Evolutionary conservation across 495 filamentous ascomycete genomes (phyloP).

Genomic region (Talaromyces thailandensis): DNA sequence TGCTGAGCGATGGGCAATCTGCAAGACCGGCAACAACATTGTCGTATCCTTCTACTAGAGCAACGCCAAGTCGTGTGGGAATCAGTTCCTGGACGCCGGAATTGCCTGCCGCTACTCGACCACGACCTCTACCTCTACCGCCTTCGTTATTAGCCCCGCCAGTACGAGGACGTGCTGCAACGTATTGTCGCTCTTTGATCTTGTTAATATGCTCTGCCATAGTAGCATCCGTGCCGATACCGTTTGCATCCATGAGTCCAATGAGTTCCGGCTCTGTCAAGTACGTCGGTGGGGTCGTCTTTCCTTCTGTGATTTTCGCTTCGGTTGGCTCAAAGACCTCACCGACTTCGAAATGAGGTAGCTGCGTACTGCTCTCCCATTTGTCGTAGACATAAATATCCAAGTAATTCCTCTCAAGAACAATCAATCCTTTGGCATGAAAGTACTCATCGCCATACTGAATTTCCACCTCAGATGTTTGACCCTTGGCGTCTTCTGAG

Average conservation of each 20-base stretch:
- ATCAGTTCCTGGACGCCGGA: constrained; percentile 74
- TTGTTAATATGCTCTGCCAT: constrained; percentile 98
- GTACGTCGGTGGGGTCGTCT: constrained; percentile 75
- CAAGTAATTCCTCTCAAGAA: constrained; percentile 82
- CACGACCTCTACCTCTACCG: constrained; percentile 22
- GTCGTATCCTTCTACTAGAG: constrained; percentile 88
- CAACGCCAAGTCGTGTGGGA: constrained; percentile 81
- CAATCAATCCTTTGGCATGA: constrained; percentile 70
- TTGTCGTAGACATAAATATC: constrained; percentile 95
- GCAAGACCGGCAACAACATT: constrained; percentile 60
- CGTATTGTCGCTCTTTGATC: constrained; percentile 84
- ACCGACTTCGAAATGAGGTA: constrained; percentile 67
- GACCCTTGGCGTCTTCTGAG: constrained; percentile 84
- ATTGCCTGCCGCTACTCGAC: constrained; percentile 23
- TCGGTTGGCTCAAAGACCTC: constrained; percentile 85
- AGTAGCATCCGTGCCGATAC: constrained; percentile 95
- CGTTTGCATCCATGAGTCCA: constrained; percentile 95
- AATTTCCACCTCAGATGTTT: constrained; percentile 75
- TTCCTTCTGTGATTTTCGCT: constrained; percentile 78
- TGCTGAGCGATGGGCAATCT: constrained; percentile 75
- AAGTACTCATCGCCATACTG: constrained; percentile 79
- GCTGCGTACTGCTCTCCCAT: constrained; percentile 78
- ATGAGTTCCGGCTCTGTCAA: constrained; percentile 96
- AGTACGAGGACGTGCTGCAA: constrained; percentile 49
- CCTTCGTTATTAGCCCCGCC: constrained; percentile 16